Conservation (phyloP, 2,329 filamentous ascomycete genomes). For the Monilinia laxa region DNA sequence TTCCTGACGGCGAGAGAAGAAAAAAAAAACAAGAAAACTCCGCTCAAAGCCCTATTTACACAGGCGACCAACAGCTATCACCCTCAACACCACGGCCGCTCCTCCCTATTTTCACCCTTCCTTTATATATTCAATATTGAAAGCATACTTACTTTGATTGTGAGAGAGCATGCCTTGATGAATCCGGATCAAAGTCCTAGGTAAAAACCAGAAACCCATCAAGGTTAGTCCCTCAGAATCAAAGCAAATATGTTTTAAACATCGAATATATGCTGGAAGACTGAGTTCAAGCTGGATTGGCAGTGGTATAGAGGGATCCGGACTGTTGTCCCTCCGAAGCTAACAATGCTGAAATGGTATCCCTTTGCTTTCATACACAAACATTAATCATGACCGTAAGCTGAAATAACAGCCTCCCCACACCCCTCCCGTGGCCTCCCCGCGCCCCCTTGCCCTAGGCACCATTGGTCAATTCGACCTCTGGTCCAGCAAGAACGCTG, state of each 20-base stretch:
- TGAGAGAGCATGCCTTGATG: neutral
- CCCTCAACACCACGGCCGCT: neutral
- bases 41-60: neutral
- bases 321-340: neutral
- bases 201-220: constrained; percentile 16
- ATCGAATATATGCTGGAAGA: neutral
- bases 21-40: neutral
- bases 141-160: neutral
- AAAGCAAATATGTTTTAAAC: neutral
- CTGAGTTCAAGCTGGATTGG: neutral
- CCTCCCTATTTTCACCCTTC: constrained; percentile 14
- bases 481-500: constrained; percentile 55
- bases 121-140: neutral
- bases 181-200: constrained; percentile 17
- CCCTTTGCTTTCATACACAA: neutral
- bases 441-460: neutral
- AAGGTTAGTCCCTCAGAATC: neutral
- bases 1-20: neutral
- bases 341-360: constrained; percentile 6
- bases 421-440: too few species aligned
- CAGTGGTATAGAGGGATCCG: neutral
- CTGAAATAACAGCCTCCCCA: neutral
- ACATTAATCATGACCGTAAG: constrained; percentile 7
- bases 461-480: neutral
- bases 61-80: neutral